Base-by-base conservation (phyloP, 1,139 yeast genomes). In the Saccharomyces hybrid region DNA sequence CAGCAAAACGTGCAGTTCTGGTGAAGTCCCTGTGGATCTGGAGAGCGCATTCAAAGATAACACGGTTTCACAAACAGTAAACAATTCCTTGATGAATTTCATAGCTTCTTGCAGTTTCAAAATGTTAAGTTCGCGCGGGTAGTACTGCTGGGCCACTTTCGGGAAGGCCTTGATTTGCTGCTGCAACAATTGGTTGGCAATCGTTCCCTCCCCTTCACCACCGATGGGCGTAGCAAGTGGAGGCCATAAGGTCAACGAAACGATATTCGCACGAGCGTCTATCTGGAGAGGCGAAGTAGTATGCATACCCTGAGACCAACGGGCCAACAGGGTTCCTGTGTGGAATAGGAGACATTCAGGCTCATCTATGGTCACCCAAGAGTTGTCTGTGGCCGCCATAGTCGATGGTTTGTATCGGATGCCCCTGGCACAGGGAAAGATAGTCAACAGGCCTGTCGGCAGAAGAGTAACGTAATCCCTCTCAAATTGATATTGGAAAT, bases 271-370 rank as follows among this genome's bases (percentile, higher is more conserved):
- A 9, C 57, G 54, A 5, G 57, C 57, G n/a, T 63, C 57, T 5
- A 68, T 46, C 48, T 60, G 58, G n/a, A 67, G 46, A 1, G 67
- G 64, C 0, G 67, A 60, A 2, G 66, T 61, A 1, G 62, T 50
- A 49, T 65, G 66, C 46, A 55, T 32, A 1, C 66, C 68, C 9
- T 54, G 52, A 1, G 70, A 64, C 46, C 55, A 52, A 1, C 42
- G 52, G 1, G 64, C 59, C 52, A 68, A 50, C 2, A 63, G 28
- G 4, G 51, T 42, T 1, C 71, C 72, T 1, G 69, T 63, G 49
- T 68, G 71, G 5, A 68, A 44, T 50, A 68, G 50, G 1, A 68
- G 52, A 54, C 70, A 66, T 48, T 65, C 64, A 4, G 67, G 66
- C 25, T 62, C 64, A 32, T 64, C 56, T 3, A 66, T 50, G 0